Evolutionary conservation across 208 protist genomes (phyloP), one percentile per base, ranked within the genome.

Genomic region (Leishmania gerbilli): DNA sequence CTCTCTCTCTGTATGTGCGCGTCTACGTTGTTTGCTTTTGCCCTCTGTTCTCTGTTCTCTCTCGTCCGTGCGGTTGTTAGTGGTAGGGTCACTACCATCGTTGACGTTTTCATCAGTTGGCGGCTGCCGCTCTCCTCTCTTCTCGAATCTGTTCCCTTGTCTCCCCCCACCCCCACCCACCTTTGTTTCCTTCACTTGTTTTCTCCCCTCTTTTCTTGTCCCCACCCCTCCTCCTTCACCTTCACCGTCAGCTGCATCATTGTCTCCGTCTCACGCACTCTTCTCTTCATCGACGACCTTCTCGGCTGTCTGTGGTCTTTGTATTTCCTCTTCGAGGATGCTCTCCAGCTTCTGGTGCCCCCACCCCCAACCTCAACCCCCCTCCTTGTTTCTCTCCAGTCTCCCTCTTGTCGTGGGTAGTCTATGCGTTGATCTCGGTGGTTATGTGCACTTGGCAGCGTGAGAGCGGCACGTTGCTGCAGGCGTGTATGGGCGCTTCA

Each of bases 1-100:
- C 56, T n/a, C 24, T 62, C 56, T 62, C 56, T 62, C 56, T 67
- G 34, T 37, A 45, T 80, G 74, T 55, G 27, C 24, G 76, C 45
- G 40, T 71, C 17, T 13, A 17, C 8, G 68, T 72, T 19, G 15
- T 68, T 21, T 24, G 15, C 11, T 8, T 6, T 37, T 15, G 15
- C 19, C 49, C 42, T 71, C 79, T 79, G n/a, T 67, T 80, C 40
- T 79, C 64, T 68, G 45, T 71, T 5, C 72, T 71, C 74, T 55
- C 21, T 76, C 8, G 56, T 62, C 34, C 1, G 24, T 72, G 51
- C 47, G 11, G 37, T 37, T 74, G 24, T 24, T 53, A 17, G 45
- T 74, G 13, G 37, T 53, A 31, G 27, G 13, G 19, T 51, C 21
- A 55, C 7, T 74, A 37, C 45, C 42, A 74, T 34, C 2, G 19